Evolutionary conservation across 805 yeast genomes (phyloP).

Genomic region (Yamadazyma olivae): DNA sequence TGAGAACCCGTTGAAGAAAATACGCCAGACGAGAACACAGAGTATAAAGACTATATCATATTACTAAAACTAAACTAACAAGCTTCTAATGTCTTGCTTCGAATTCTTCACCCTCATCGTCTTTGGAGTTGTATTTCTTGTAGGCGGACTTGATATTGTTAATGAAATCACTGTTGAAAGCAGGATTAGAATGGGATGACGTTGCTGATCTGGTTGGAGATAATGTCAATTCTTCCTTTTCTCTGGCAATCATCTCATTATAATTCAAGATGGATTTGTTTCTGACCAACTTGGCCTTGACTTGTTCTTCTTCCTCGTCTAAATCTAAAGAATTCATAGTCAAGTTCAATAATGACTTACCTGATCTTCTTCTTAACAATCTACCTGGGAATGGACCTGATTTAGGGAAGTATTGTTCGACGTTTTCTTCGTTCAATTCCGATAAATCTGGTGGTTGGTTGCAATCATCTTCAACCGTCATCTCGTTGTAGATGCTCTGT

Average conservation of each 20-base stretch:
- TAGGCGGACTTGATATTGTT: slow-evolving; percentile 36
- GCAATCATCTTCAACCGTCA: slow-evolving; percentile 12
- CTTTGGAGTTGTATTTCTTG: slow-evolving; percentile 34
- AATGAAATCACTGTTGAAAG: slow-evolving; percentile 30
- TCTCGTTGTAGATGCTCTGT: slow-evolving; percentile 23
- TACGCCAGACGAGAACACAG: too few relatives aligned
- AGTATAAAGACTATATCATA: too few relatives aligned
- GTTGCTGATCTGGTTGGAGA: slow-evolving; percentile 21
- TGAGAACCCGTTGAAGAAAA: too few relatives aligned
- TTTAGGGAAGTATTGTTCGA: slow-evolving; percentile 42
- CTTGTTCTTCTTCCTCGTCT: slow-evolving; percentile 53
- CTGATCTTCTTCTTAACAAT: slow-evolving; percentile 64
- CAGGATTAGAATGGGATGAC: slow-evolving; percentile 27
- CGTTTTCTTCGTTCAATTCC: slow-evolving; percentile 24
- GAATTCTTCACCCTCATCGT: slow-evolving; percentile 51
- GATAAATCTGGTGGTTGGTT: slow-evolving; percentile 7
- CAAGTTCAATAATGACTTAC: slow-evolving; percentile 67
- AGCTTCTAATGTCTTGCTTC: slow-evolving; percentile 46
- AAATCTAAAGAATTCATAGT: slow-evolving; percentile 67
- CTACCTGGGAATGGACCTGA: slow-evolving; percentile 50
- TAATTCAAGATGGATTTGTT: slow-evolving; percentile 14
- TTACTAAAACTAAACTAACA: too few relatives aligned
- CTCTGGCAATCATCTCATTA: slow-evolving; percentile 12
- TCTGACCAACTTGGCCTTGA: slow-evolving; percentile 11
- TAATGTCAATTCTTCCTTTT: slow-evolving; percentile 15